A percentile compares a stretch with the other conserved stretches of the same genome.
Evolutionary conservation across 1,139 yeast species (phyloP).

Genomic region (Geotrichum bryndzae): DNA sequence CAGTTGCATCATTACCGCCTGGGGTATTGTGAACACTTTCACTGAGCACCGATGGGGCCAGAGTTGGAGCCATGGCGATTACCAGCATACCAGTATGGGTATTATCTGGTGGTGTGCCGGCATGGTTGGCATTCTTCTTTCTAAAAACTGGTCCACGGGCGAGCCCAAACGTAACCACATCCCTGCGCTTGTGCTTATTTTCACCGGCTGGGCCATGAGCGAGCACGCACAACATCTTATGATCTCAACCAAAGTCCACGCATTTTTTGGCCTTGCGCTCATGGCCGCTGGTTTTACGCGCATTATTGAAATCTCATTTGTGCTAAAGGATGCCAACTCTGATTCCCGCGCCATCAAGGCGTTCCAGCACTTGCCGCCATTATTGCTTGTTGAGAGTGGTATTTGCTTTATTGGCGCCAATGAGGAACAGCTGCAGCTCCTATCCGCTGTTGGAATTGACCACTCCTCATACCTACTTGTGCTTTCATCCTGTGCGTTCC

Average conservation of each 20-base stretch:
- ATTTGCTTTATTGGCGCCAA: conserved; percentile 83
- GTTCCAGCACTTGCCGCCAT: conserved; percentile 81
- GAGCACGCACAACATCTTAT: conserved; percentile 71
- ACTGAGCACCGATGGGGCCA: conserved; percentile 97
- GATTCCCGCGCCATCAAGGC: conserved; percentile 47
- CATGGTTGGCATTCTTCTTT: conserved; percentile 67
- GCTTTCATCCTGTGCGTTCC: conserved; percentile 67
- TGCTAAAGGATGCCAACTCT: conserved; percentile 47
- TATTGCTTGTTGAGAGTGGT: conserved; percentile 73
- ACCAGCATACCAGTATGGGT: conserved; percentile 94
- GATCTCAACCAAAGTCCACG: conserved; percentile 81
- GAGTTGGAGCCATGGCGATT: conserved; percentile 77
- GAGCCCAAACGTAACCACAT: conserved; percentile 53
- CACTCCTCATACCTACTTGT: conserved; percentile 76
- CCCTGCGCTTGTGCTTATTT: conserved; percentile 73
- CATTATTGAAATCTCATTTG: conserved; percentile 68
- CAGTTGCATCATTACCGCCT: conserved; percentile 66
- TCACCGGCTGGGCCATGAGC: conserved; percentile 93
- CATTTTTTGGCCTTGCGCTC: conserved; percentile 73
- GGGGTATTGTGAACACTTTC: conserved; percentile 93
- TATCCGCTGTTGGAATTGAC: conserved; percentile 70
- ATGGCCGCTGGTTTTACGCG: conserved; percentile 73
- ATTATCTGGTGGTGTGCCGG: conserved; percentile 97
- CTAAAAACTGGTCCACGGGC: conserved; percentile 32
- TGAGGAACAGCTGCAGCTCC: conserved; percentile 75